Conservation (phyloP, 768 basidiomycete genomes). For the Daedalea quercina region DNA sequence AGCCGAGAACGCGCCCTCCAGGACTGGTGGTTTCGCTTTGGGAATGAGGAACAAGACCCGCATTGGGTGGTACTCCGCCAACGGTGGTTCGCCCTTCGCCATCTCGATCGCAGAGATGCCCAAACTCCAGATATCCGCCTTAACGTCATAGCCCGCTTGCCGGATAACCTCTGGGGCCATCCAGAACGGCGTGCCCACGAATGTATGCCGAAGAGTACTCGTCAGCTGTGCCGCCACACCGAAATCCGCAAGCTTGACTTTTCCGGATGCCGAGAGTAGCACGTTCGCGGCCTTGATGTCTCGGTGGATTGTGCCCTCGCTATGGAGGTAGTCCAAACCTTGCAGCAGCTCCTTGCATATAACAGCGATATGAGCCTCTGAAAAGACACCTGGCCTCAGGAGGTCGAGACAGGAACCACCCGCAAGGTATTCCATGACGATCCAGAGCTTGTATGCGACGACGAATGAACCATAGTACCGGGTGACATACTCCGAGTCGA, state of each 20-base stretch:
- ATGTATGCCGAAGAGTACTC: constrained; percentile 90
- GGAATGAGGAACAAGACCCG: constrained; percentile 96
- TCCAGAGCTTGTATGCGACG: constrained; percentile 96
- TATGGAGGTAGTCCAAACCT: constrained; percentile 95
- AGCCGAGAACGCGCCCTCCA: constrained; percentile 80
- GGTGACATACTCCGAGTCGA: constrained; percentile 95
- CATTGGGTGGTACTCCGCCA: constrained; percentile 98
- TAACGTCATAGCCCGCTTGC: constrained; percentile 92
- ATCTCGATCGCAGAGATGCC: constrained; percentile 98
- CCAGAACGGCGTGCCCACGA: constrained; percentile 97
- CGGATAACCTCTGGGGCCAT: constrained; percentile 99
- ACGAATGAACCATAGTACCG: constrained; percentile 97
- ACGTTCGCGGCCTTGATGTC: constrained; percentile 99
- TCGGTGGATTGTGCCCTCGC: constrained; percentile 93
- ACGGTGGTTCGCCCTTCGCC: constrained; percentile 94
- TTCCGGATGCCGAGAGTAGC: constrained; percentile 81
- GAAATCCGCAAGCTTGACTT: constrained; percentile 97
- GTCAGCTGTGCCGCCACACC: constrained; percentile 98
- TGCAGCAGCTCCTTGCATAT: constrained; percentile 88
- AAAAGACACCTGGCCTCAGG: constrained; percentile 85
- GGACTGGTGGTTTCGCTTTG: constrained; percentile 86
- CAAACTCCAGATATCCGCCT: constrained; percentile 97
- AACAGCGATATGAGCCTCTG: constrained; percentile 91
- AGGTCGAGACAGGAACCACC: constrained; percentile 98
- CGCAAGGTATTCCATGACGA: constrained; percentile 98